phyloP scores from a whole-genome alignment of 2,329 filamentous ascomycete genomes.

The Tricladium varicosporioides region DNA sequence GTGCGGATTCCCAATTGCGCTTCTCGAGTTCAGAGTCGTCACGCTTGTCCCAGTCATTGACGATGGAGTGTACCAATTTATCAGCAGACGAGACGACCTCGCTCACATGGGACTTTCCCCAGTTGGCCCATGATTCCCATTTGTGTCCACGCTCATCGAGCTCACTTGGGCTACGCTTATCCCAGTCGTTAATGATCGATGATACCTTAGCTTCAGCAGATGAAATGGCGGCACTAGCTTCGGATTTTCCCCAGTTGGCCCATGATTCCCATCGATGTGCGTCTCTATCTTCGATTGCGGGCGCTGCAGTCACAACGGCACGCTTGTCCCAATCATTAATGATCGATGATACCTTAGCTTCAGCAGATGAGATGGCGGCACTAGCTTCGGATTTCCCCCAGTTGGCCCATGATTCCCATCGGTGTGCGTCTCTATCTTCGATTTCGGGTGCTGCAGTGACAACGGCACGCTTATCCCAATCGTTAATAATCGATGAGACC shows the following conservation, averaged over 20 bases:
- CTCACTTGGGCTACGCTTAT: neutral
- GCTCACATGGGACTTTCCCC: too few relatives aligned
- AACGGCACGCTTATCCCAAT: neutral
- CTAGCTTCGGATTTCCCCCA: too few relatives aligned
- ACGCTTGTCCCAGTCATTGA: too few relatives aligned
- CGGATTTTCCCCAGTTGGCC: neutral
- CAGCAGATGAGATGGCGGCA: neutral
- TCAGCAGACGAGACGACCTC: too few relatives aligned
- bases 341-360: neutral
- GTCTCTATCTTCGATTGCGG: neutral
- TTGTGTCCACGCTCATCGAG: neutral
- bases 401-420: neutral
- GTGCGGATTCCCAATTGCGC: too few relatives aligned
- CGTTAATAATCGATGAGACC: neutral
- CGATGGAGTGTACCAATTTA: too few relatives aligned
- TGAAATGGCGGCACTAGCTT: neutral
- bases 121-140: neutral
- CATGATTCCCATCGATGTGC: neutral
- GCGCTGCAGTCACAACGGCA: neutral
- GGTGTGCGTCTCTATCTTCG: neutral
- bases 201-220: neutral
- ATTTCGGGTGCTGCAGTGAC: neutral
- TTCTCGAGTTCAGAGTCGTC: too few relatives aligned
- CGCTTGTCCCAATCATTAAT: neutral
- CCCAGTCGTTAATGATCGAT: neutral